These are phyloP conservation scores for Boletellus ananas DNA, from an alignment of 768 basidiomycete genomes.

Conservation along the genomic window DNA sequence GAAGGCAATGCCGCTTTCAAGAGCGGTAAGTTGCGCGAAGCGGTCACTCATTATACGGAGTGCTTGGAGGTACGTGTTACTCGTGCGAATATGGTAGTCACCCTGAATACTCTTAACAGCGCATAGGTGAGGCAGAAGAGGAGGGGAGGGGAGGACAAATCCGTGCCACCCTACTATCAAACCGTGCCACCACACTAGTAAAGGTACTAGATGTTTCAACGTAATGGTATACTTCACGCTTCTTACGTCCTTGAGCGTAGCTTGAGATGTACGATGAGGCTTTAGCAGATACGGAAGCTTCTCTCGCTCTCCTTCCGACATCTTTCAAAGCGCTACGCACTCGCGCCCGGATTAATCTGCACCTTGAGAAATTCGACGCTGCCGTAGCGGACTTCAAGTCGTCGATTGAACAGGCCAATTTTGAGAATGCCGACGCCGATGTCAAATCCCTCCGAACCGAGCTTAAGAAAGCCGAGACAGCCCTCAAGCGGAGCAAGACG, in stretches of 20 bases:
- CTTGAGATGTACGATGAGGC: slow-evolving; percentile 65
- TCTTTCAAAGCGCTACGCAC: slow-evolving; percentile 88
- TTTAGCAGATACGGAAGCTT: slow-evolving; percentile 64
- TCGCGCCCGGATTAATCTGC: slow-evolving; percentile 73
- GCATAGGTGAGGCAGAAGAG: slow-evolving; percentile 61
- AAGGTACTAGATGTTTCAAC: slow-evolving; percentile 45
- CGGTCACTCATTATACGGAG: slow-evolving; percentile 64
- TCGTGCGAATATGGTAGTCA: not conserved
- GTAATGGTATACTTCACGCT: not conserved
- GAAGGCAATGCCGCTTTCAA: slow-evolving; percentile 83
- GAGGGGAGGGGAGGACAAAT: slow-evolving; percentile 81
- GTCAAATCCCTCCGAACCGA: slow-evolving; percentile 59
- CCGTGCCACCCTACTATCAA: slow-evolving; percentile 74
- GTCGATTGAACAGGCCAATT: slow-evolving; percentile 69
- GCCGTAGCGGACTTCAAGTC: slow-evolving; percentile 72
- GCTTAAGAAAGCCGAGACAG: slow-evolving; percentile 77
- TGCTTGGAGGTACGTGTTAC: slow-evolving; percentile 55
- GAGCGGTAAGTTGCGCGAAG: slow-evolving; percentile 51
- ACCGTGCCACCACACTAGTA: slow-evolving; percentile 76
- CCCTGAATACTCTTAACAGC: slow-evolving; percentile 34
- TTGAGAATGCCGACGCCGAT: slow-evolving; percentile 63
- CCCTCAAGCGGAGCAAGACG: slow-evolving; percentile 81
- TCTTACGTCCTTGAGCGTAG: slow-evolving; percentile 34
- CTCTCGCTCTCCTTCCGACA: slow-evolving; percentile 55
- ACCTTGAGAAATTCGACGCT: slow-evolving; percentile 70